Conservation (phyloP, 2,329 filamentous ascomycete species). For the Cladosporium sp. region DNA sequence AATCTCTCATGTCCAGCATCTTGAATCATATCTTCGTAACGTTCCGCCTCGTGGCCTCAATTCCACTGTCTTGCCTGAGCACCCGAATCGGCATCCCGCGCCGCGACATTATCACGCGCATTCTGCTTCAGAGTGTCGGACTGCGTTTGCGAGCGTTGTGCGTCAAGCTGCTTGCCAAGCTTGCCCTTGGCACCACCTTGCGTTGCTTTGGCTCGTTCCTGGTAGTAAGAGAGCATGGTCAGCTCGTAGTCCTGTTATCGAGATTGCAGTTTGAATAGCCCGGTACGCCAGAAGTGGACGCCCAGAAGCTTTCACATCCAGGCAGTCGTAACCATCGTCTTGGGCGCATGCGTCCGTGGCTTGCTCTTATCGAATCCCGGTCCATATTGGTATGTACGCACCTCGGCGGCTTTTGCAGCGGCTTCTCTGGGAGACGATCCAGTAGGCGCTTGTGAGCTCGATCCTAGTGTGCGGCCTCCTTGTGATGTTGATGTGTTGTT, state of each 20-base stretch:
- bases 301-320: constrained; percentile 14
- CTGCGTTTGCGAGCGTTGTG: constrained; percentile 71
- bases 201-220: constrained; percentile 60
- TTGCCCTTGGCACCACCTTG: constrained; percentile 58
- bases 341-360: not conserved
- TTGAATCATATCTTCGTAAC: not conserved
- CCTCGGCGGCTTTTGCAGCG: constrained; percentile 81
- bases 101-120: constrained; percentile 61
- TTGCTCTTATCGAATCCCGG: not conserved
- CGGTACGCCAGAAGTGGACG: not conserved
- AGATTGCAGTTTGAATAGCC: not conserved
- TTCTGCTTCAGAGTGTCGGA: constrained; percentile 63
- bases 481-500: constrained; percentile 38
- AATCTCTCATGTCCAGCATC: not conserved
- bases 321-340: constrained; percentile 16
- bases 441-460: constrained; percentile 32
- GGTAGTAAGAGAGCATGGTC: constrained; percentile 12
- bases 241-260: not conserved
- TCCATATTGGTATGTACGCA: constrained; percentile 41
- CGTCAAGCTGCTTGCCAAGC: constrained; percentile 64
- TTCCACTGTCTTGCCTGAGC: constrained; percentile 51
- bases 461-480: constrained; percentile 59
- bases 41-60: constrained; percentile 17
- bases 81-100: constrained; percentile 64
- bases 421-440: constrained; percentile 49